Evolutionary conservation across 2,329 filamentous ascomycete species (phyloP), one percentile per base, ranked within the genome.

Genomic region (Myriosclerotinia scirpicola): DNA sequence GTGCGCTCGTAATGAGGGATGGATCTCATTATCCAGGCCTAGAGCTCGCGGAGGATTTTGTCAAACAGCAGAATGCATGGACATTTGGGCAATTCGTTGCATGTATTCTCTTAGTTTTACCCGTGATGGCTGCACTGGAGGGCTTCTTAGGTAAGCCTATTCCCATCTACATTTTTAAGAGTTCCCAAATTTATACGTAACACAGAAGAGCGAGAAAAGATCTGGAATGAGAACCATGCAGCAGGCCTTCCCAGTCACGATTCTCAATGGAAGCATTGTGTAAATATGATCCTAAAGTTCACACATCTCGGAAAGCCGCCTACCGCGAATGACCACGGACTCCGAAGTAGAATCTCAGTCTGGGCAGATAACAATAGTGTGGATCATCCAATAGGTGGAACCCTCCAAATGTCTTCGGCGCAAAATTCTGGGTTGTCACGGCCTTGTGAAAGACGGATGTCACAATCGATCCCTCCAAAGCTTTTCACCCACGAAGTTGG

Each of bases 71-170:
- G 12, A 55, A 55, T 38, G 26, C 52, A n/a, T 64, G 61, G 61
- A 64, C 40, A 46, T 64, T 64, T 38, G 61, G 61, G 6, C 61
- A 64, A 20, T 42, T 64, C 4, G 50, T 64, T 44, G 42, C 61
- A 1, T 54, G 50, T 22, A 64, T 64, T 26, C 52, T 64, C 22
- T 36, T 64, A 26, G 4, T 55, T 4, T 36, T 64, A 42, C 61
- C 61, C 2, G 4, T 55, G n/a, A 44, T 64, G 40, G 52, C 61
- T 22, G 61, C 50, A n/a, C 20, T 64, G n/a, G 50, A 64, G 26
- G 61, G 61, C 20, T 64, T 17, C 14, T 14, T 64, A 5, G 26
- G 61, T 48, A n/a, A 46, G 61, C 52, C 1, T 12, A 1, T 11
- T 3, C 8, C 1, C 6, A 20, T 4, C 26, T 30, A 20, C 2